Base-by-base conservation (phyloP, 352 stramenopile genomes). In the Elongisporangium undulatum region DNA sequence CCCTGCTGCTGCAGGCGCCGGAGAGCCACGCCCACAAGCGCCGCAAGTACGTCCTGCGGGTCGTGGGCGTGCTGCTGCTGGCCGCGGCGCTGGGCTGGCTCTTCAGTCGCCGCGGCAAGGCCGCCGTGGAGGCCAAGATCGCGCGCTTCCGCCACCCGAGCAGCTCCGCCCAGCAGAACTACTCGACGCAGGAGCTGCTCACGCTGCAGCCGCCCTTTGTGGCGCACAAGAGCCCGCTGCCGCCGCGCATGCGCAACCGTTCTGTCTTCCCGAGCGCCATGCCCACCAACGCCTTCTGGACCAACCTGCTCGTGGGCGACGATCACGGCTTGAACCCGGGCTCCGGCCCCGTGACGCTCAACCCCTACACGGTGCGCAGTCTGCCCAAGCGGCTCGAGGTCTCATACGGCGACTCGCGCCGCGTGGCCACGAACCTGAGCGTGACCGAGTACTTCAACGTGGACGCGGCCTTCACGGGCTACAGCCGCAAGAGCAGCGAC, bases 271-370 rank as follows among this genome's bases (percentile, higher is more conserved):
- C 62, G 12, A 60, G 66, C 20, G 72, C 84, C 45, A 72, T 92
- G 51, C 91, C 91, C 13, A 97, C 91, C 20, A 96, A 96, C 53
- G 82, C 82, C 26, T 97, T 93, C 73, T 97, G 89, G 87, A 91
- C 87, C 1, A 97, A 97, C 52, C 57, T 96, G 41, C 75, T 95
- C 20, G 76, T 96, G 26, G 81, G 67, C 38, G 85, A 94, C 55
- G 64, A 74, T 41, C 85, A 94, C 62, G 85, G 81, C 0, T 66
- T 89, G 17, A 91, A 91, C 58, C 63, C 72, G 26, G 90, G 90
- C 19, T 75, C 73, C 17, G 84, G 81, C 15, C 68, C 90, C 51
- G 72, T 96, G 19, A 94, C 87, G 24, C 67, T 94, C 10, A 89
- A 82, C 48, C 90, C 90, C 17, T 96, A 94, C 66, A 92, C 84